Conservation (phyloP, 2,329 filamentous ascomycete genomes). For the Diaporthe ampelina region DNA sequence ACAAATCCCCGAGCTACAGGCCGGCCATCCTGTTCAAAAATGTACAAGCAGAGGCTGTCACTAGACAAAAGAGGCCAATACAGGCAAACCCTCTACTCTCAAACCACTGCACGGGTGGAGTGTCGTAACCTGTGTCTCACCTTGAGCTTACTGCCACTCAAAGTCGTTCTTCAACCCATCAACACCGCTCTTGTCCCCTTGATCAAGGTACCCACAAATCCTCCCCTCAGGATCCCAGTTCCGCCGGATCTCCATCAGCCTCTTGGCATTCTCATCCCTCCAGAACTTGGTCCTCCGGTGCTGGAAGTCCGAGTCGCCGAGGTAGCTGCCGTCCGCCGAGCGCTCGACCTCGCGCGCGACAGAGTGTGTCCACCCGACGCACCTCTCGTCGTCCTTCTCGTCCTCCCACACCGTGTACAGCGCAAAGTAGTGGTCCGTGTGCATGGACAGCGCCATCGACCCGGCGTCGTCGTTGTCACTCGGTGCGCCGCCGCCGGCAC, state of each 20-base stretch:
- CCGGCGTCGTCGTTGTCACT: conserved; percentile 48
- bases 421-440: conserved; percentile 69
- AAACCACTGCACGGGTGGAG: neutral
- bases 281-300: conserved; percentile 62
- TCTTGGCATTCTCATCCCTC: conserved; percentile 56
- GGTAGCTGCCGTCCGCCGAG: conserved; percentile 63
- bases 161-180: conserved; percentile 58
- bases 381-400: conserved; percentile 58
- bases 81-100: neutral
- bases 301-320: conserved; percentile 69
- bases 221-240: conserved; percentile 60
- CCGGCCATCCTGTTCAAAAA: neutral
- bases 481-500: neutral
- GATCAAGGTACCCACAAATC: conserved; percentile 61
- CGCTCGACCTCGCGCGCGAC: conserved; percentile 56
- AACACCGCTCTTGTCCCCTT: conserved; percentile 57
- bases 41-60: neutral
- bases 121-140: too few species aligned
- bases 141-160: conserved; percentile 48
- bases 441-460: conserved; percentile 67
- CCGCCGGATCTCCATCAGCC: conserved; percentile 58
- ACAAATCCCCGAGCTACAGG: neutral
- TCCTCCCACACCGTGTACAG: conserved; percentile 66
- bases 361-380: conserved; percentile 59
- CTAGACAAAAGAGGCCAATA: neutral